Evolutionary conservation across 495 filamentous ascomycete species (phyloP).

Genomic region (Lichenothelia convexa): DNA sequence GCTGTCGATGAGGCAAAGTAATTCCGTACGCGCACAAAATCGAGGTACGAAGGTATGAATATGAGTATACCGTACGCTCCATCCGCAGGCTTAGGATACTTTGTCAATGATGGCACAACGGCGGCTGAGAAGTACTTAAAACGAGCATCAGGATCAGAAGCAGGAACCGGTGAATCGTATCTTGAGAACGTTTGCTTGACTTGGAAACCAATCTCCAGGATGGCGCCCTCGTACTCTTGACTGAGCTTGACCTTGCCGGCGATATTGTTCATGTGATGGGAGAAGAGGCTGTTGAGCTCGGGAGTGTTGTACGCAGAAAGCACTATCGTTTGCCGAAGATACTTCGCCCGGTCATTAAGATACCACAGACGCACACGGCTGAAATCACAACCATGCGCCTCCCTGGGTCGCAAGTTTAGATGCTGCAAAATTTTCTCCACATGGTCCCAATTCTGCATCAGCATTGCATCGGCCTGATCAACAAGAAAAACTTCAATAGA

Average conservation of each 20-base stretch:
- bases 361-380: slow-evolving; percentile 82
- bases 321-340: slow-evolving; percentile 70
- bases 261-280: slow-evolving; percentile 58
- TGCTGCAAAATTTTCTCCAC: slow-evolving; percentile 78
- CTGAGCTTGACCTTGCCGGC: slow-evolving; percentile 57
- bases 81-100: slow-evolving; percentile 30
- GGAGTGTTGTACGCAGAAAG: slow-evolving; percentile 71
- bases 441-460: slow-evolving; percentile 99
- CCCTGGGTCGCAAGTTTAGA: slow-evolving; percentile 75
- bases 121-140: slow-evolving; percentile 80
- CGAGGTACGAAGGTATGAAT: slow-evolving; percentile 81
- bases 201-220: slow-evolving; percentile 43
- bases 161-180: slow-evolving; percentile 50
- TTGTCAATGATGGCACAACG: slow-evolving; percentile 53
- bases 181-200: slow-evolving; percentile 79
- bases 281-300: slow-evolving; percentile 66
- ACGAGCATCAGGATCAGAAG: slow-evolving; percentile 67
- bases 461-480: slow-evolving; percentile 81
- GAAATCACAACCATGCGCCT: slow-evolving; percentile 88
- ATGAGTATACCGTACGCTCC: slow-evolving; percentile 44
- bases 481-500: slow-evolving; percentile 80
- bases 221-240: slow-evolving; percentile 44
- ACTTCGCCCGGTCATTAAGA: slow-evolving; percentile 62
- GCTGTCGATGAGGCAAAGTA: slow-evolving; percentile 59
- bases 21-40: slow-evolving; percentile 86